Conservation (phyloP, 2,329 filamentous ascomycete species). For the Pseudocercospora eumusae region DNA sequence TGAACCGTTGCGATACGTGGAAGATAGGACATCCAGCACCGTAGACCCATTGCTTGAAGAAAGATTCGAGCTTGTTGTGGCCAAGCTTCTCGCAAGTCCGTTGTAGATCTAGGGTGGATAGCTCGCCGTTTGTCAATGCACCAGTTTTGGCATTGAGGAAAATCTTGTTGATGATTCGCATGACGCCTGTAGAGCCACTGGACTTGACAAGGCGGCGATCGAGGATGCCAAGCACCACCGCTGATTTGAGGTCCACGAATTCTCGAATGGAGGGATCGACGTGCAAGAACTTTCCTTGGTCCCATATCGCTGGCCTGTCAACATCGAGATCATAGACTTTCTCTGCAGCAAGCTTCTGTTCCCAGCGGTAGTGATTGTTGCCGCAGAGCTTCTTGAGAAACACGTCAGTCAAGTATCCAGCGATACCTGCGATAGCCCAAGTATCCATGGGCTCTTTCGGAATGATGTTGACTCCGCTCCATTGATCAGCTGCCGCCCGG, state of each 20-base stretch:
- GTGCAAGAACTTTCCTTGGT: constrained; percentile 74
- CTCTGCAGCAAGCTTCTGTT: constrained; percentile 83
- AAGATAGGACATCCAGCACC: constrained; percentile 88
- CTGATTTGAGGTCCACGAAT: constrained; percentile 87
- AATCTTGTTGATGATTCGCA: constrained; percentile 80
- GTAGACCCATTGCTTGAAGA: constrained; percentile 92
- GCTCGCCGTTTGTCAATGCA: constrained; percentile 67
- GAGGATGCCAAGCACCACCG: constrained; percentile 88
- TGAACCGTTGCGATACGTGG: constrained; percentile 83
- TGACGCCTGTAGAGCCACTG: constrained; percentile 79
- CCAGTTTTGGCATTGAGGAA: constrained; percentile 84
- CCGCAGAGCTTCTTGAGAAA: constrained; percentile 90
- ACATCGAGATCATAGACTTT: constrained; percentile 78
- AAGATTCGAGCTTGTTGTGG: constrained; percentile 81
- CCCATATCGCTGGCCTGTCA: constrained; percentile 76
- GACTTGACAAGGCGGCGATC: constrained; percentile 89
- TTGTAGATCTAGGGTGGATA: constrained; percentile 76
- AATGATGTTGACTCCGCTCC: constrained; percentile 90
- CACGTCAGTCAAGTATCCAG: constrained; percentile 91
- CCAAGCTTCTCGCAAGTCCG: constrained; percentile 84
- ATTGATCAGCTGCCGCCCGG: constrained; percentile 84
- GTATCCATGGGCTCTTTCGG: constrained; percentile 77
- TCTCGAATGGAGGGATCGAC: constrained; percentile 83
- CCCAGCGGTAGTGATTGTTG: constrained; percentile 90
- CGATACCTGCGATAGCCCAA: constrained; percentile 87